Conservation (phyloP, 495 filamentous ascomycete genomes). For the Pyronema omphalodes region DNA sequence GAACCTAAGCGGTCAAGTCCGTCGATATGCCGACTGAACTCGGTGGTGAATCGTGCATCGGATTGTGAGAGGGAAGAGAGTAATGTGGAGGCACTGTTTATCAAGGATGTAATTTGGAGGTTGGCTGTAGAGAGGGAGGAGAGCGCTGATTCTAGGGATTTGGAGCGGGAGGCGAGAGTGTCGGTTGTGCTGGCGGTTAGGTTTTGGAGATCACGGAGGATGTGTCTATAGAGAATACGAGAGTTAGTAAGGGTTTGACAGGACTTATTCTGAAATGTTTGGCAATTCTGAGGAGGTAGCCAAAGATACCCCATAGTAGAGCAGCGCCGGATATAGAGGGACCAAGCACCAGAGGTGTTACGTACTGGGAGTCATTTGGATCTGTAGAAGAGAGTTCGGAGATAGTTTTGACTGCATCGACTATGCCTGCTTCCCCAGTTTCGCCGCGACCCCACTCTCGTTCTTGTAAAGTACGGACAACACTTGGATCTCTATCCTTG, state of each 20-base stretch:
- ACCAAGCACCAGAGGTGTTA: no score
- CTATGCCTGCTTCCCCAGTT: no score
- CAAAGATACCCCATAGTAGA: no score
- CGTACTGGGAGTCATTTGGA: no score
- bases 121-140: conserved; percentile 50
- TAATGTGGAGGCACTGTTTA: conserved; percentile 40
- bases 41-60: conserved; percentile 38
- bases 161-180: not conserved
- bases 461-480: no score
- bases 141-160: conserved; percentile 31
- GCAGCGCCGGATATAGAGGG: no score
- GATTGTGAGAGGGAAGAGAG: conserved; percentile 44
- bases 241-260: not conserved
- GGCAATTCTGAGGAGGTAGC: no score
- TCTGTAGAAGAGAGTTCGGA: no score
- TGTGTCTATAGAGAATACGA: not conserved
- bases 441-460: no score
- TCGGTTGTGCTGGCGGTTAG: not conserved
- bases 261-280: no score
- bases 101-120: conserved; percentile 48
- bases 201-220: not conserved
- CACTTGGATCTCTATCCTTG: no score
- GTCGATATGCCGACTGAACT: conserved; percentile 46
- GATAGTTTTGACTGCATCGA: no score
- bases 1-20: conserved; percentile 49